Evolutionary conservation across 306 rosid genomes (phyloP), one percentile per base, ranked within the genome.

Genomic region (Trifolium subterraneum): DNA sequence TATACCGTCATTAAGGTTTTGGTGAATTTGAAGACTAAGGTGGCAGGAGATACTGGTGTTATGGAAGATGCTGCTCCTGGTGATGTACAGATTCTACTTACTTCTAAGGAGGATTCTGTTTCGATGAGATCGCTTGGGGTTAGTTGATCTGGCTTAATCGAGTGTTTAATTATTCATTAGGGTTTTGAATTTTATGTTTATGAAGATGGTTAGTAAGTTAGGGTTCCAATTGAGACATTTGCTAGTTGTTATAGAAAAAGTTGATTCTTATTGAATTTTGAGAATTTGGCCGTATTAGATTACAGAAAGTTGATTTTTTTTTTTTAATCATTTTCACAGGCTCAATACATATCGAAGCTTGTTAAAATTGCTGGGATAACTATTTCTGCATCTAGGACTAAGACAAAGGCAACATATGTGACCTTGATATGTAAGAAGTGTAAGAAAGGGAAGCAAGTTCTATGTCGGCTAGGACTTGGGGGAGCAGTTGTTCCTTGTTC

Each of bases 401-500:
- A 94, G 82, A 97, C 99, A 3, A 94, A 94, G 83, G 99, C 99
- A 4, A 94, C 99, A 20, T 94, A 94, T 81, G 96, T 94, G 71
- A 91, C 90, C 50, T 83, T 91, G 20, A 66, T 94, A 70, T 94
- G 99, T 76, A 94, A 88, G 86, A 94, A 94, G 67, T 94, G 99
- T 78, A 87, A 79, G 80, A 91, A 89, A 8, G 88, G 85, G 47
- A 86, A 74, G 79, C 89, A 88, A 74, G 93, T 94, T 79, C 92
- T 97, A 0, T 94, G 99, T 66, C 81, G 96, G 31, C 97, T 97
- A 0, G 99, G 99, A 42, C 99, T 94, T 68, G 99, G 99, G 10
- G 99, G 99, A 22, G 99, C 99, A 7, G 82, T 94, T 73, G 95
- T 94, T 65, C 99, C 99, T 44, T 96, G 99, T 54, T 80, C 99